Percentiles rank a stretch among this genome's conserved stretches.
Conservation (phyloP, 345 rosid genomes). For the Arabis hirsuta region DNA sequence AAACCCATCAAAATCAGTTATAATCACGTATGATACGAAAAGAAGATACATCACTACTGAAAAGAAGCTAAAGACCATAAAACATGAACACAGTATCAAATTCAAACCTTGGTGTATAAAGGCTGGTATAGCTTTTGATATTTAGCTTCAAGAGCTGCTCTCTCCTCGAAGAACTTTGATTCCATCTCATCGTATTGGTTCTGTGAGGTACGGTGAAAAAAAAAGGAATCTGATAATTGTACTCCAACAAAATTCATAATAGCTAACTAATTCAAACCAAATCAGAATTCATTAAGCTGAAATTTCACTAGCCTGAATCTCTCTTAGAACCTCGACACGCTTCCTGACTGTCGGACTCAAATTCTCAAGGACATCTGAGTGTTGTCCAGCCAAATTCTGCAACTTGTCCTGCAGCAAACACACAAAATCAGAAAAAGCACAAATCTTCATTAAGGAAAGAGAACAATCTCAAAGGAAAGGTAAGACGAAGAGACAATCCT, state of each 20-base stretch:
- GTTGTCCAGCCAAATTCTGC: slow-evolving; percentile 79
- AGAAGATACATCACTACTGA: background rate
- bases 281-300: background rate
- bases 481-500: slow-evolving; percentile 8
- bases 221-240: background rate
- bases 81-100: background rate
- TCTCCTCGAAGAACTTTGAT: slow-evolving; percentile 89
- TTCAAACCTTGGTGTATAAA: slow-evolving; percentile 66
- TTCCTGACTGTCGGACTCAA: slow-evolving; percentile 66
- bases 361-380: slow-evolving; percentile 71
- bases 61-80: background rate
- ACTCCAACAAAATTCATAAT: background rate
- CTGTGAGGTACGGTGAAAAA: slow-evolving; percentile 46
- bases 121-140: slow-evolving; percentile 90
- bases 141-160: slow-evolving; percentile 88
- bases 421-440: background rate
- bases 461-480: background rate
- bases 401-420: slow-evolving; percentile 65
- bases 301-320: slow-evolving; percentile 68
- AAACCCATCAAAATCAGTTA: slow-evolving; percentile 10
- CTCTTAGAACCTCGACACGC: slow-evolving; percentile 91
- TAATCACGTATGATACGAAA: background rate
- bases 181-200: slow-evolving; percentile 80
- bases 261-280: background rate
- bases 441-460: background rate